Conservation (phyloP, 208 protist species). For the Crithidia sp. region DNA sequence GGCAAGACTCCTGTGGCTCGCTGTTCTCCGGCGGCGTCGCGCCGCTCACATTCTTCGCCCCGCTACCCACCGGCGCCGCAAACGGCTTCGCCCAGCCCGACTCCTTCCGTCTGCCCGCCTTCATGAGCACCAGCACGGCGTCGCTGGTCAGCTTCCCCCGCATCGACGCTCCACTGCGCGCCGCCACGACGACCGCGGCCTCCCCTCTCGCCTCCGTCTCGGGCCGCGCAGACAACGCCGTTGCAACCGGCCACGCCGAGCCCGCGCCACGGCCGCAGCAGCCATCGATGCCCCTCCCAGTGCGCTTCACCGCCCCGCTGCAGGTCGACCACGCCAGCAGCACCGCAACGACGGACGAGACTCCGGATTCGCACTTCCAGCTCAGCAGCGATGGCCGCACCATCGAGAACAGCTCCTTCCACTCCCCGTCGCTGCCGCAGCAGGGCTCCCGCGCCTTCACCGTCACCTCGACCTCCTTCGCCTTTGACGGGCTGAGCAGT, state of each 20-base stretch:
- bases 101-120: constrained; percentile 15
- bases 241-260: not conserved
- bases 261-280: not conserved
- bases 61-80: not conserved
- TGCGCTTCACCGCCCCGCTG: not conserved
- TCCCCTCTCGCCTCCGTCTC: not conserved
- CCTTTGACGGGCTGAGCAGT: constrained; percentile 2
- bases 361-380: constrained; percentile 5
- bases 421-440: constrained; percentile 12
- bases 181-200: not conserved
- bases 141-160: constrained; percentile 5
- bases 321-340: constrained; percentile 4
- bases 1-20: not conserved
- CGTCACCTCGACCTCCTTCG: constrained; percentile 17
- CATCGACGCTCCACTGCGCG: constrained; percentile 5
- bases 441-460: constrained; percentile 23
- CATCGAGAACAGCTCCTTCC: constrained; percentile 10
- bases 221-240: not conserved
- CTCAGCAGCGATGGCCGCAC: constrained; percentile 6
- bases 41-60: not conserved
- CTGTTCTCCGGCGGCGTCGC: not conserved
- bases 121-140: constrained; percentile 21
- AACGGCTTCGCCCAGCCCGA: not conserved
- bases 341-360: constrained; percentile 1
- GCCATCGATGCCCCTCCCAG: not conserved